phyloP scores from a whole-genome alignment of 352 stramenopile species.

The Globisporangium solare region DNA sequence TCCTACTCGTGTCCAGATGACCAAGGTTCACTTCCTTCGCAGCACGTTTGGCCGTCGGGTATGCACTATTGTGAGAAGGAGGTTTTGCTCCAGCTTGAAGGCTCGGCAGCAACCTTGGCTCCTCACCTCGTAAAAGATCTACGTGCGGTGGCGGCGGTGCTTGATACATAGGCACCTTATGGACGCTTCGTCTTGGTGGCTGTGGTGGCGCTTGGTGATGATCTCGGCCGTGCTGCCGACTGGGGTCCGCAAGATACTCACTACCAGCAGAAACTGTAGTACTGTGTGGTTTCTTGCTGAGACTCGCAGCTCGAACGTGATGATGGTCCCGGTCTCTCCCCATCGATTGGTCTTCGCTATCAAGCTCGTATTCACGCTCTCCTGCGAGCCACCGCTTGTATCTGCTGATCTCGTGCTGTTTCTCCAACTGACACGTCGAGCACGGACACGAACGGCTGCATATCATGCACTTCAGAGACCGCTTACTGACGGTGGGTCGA shows the following conservation, averaged over 20 bases:
- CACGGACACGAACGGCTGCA: conserved; percentile 60
- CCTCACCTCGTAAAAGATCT: not conserved
- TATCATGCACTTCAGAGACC: conserved; percentile 55
- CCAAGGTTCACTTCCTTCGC: conserved; percentile 36
- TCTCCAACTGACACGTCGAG: conserved; percentile 39
- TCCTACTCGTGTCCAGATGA: not conserved
- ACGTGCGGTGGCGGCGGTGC: not conserved
- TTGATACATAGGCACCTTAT: not conserved
- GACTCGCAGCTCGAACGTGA: conserved; percentile 4
- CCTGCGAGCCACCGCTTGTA: conserved; percentile 27
- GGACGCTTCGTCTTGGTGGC: not conserved
- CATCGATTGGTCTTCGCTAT: conserved; percentile 30
- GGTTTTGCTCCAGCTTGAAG: conserved; percentile 10
- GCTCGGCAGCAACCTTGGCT: not conserved
- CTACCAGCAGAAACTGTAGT: not conserved
- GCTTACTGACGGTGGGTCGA: conserved; percentile 56
- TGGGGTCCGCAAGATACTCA: conserved; percentile 5
- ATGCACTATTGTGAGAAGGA: conserved; percentile 6
- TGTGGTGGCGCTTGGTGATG: not conserved
- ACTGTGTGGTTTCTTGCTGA: conserved; percentile 8
- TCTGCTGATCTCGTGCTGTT: conserved; percentile 21
- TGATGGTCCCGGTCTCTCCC: conserved; percentile 30
- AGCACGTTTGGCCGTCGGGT: conserved; percentile 30
- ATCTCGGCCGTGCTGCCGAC: not conserved
- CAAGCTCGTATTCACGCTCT: conserved; percentile 14